These are phyloP conservation scores for Fraxinus ornus DNA, from an alignment of 305 asterid genomes.

Conservation along the genomic window DNA sequence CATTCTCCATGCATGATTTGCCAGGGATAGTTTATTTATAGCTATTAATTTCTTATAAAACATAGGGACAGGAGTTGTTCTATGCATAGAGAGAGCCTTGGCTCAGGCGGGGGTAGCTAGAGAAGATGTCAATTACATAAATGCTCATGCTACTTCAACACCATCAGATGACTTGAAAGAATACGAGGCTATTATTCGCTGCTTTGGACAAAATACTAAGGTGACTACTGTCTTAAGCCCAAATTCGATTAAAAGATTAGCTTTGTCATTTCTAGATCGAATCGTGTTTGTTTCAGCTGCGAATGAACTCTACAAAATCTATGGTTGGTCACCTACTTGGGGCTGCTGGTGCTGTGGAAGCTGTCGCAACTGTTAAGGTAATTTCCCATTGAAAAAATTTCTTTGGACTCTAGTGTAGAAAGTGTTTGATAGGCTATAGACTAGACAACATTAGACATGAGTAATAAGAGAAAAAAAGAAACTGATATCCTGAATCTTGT, in stretches of 20 bases:
- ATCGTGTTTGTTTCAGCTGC: constrained; percentile 26
- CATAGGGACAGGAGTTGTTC: constrained; percentile 40
- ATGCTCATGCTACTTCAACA: constrained; percentile 54
- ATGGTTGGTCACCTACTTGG: constrained; percentile 52
- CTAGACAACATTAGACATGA: not conserved
- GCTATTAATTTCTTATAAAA: constrained; percentile 9
- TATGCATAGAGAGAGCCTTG: constrained; percentile 51
- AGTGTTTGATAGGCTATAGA: not conserved
- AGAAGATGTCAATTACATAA: constrained; percentile 48
- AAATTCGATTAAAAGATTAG: not conserved
- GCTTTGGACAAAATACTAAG: constrained; percentile 41
- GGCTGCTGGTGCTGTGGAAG: constrained; percentile 52
- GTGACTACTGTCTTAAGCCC: constrained; percentile 15
- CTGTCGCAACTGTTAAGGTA: constrained; percentile 48
- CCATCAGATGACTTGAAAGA: constrained; percentile 42
- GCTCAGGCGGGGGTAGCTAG: constrained; percentile 39
- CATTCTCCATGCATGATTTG: not conserved
- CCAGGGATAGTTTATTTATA: not conserved
- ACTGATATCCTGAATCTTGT: too few relatives aligned
- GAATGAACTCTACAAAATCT: constrained; percentile 47
- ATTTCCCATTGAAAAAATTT: not conserved
- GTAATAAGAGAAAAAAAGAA: too few relatives aligned
- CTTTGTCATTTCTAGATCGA: not conserved
- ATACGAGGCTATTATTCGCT: constrained; percentile 38
- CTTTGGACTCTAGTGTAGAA: too few relatives aligned